Evolutionary conservation across 768 basidiomycete genomes (phyloP).

Genomic region (Suillus subalutaceus): DNA sequence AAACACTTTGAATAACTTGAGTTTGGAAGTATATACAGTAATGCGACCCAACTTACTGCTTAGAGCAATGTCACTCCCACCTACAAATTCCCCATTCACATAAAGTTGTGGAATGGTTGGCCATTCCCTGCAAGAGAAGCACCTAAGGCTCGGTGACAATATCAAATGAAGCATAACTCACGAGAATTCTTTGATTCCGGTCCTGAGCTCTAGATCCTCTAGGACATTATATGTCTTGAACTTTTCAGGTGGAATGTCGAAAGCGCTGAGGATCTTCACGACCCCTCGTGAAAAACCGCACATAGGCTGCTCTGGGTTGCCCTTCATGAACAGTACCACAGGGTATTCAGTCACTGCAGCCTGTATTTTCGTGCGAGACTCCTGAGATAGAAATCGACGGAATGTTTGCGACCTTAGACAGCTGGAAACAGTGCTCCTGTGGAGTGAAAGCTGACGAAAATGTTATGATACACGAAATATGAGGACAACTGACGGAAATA

Average conservation of each 20-base stretch:
- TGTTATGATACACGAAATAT: neutral
- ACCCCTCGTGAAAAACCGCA: constrained; percentile 97
- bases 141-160: neutral
- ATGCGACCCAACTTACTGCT: constrained; percentile 62
- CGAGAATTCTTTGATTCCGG: constrained; percentile 95
- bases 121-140: constrained; percentile 72
- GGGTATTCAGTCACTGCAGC: constrained; percentile 75
- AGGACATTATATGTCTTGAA: constrained; percentile 90
- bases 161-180: constrained; percentile 47
- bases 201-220: constrained; percentile 81
- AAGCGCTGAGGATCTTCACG: constrained; percentile 84
- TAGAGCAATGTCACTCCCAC: constrained; percentile 94
- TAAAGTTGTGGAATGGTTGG: constrained; percentile 97
- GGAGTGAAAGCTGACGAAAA: constrained; percentile 33
- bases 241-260: constrained; percentile 80
- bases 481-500: constrained; percentile 8
- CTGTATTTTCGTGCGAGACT: constrained; percentile 65
- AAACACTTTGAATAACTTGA: constrained; percentile 11
- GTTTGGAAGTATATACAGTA: neutral
- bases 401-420: constrained; percentile 4
- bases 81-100: constrained; percentile 92
- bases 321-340: constrained; percentile 98
- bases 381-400: constrained; percentile 61
- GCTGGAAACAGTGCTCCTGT: constrained; percentile 34
- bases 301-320: constrained; percentile 81